A percentile compares a stretch with the other conserved stretches of the same genome.
Evolutionary conservation across 1,139 yeast species (phyloP).

Genomic region (Kurtzmaniella quercitrusa): DNA sequence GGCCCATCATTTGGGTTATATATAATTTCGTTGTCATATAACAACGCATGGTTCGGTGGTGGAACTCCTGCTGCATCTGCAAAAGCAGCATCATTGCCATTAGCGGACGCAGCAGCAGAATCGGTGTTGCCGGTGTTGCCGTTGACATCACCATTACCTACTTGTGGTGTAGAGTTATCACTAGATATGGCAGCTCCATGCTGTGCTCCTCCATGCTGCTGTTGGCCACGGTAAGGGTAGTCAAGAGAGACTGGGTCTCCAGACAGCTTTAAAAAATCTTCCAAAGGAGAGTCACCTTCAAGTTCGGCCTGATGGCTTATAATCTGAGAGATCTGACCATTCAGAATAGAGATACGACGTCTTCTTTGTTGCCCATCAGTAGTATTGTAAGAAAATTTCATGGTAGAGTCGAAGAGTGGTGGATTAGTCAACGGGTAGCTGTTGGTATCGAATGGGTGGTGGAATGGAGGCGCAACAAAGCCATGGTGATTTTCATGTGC

Average conservation of each 20-base stretch:
- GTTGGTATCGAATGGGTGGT: conserved; percentile 39
- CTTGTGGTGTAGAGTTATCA: conserved; percentile 7
- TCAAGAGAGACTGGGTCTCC: background rate
- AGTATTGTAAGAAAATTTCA: conserved; percentile 36
- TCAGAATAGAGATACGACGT: conserved; percentile 66
- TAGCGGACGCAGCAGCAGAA: conserved; percentile 6
- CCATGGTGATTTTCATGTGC: background rate
- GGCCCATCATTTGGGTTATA: conserved; percentile 63
- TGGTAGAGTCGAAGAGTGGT: conserved; percentile 56
- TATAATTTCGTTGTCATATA: conserved; percentile 60
- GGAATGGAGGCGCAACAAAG: conserved; percentile 12
- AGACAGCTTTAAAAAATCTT: conserved; percentile 12
- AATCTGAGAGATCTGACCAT: conserved; percentile 76
- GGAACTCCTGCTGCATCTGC: conserved; percentile 41
- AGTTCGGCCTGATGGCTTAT: conserved; percentile 44
- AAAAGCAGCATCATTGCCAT: background rate
- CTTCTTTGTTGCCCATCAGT: conserved; percentile 48
- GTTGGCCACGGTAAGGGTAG: background rate
- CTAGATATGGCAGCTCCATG: conserved; percentile 4
- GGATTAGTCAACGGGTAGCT: conserved; percentile 63
- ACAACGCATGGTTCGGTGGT: conserved; percentile 50
- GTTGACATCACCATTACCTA: conserved; percentile 9
- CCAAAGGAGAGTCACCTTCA: conserved; percentile 20
- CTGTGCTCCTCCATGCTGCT: conserved; percentile 5
- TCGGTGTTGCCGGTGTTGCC: conserved; percentile 3